These are phyloP conservation scores for Myxozyma sirexii DNA, from an alignment of 805 yeast species.

Conservation along the genomic window DNA sequence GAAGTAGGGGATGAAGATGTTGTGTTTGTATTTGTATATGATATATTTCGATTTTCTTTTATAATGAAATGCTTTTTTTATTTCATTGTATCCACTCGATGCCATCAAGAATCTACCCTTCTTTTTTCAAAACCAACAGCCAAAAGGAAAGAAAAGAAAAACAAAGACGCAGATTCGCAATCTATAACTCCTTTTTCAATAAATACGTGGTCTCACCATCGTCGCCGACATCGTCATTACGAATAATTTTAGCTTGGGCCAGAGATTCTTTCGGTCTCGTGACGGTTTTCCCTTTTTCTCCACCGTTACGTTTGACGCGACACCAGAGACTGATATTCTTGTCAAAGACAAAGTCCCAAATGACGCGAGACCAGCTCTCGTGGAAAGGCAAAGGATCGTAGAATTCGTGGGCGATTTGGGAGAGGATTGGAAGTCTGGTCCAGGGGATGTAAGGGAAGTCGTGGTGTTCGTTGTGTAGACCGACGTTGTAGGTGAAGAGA, in stretches of 20 bases:
- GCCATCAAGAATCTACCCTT: not conserved
- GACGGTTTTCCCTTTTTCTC: not conserved
- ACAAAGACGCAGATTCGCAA: no score
- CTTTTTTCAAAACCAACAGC: not conserved
- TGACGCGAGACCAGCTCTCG: conserved; percentile 75
- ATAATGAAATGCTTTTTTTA: no score
- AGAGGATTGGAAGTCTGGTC: conserved; percentile 70
- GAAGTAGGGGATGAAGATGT: no score
- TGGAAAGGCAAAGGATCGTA: conserved; percentile 79
- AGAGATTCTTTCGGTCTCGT: not conserved
- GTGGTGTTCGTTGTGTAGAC: conserved; percentile 92
- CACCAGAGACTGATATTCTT: conserved; percentile 73
- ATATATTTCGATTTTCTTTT: no score
- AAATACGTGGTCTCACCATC: conserved; percentile 6
- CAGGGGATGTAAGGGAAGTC: conserved; percentile 94
- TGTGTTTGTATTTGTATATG: not conserved
- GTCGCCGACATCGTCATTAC: conserved; percentile 24
- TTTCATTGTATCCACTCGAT: no score
- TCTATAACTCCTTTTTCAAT: not conserved
- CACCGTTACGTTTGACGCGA: conserved; percentile 68
- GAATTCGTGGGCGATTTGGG: conserved; percentile 73
- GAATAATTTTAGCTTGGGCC: conserved; percentile 8
- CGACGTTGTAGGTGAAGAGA: conserved; percentile 85
- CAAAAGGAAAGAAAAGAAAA: not conserved
- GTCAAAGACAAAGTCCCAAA: conserved; percentile 69